A percentile compares a stretch with the other conserved stretches of the same genome.
Conservation (phyloP, 441 rosid species). For the Pelargonium exstipulatum region DNA sequence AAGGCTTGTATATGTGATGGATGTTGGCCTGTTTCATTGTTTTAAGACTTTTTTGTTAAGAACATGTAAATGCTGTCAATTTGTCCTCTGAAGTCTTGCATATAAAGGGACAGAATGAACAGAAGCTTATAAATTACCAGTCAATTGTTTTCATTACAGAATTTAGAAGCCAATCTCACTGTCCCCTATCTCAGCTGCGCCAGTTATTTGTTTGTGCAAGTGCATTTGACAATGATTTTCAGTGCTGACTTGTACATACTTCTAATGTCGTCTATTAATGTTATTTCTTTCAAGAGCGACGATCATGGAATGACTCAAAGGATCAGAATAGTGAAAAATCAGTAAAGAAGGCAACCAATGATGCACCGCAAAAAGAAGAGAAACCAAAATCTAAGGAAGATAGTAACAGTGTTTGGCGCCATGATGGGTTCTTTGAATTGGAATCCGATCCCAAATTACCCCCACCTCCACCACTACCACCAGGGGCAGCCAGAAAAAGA, state of each 20-base stretch:
- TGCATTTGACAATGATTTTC: no score
- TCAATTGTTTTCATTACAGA: background rate
- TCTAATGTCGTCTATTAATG: no score
- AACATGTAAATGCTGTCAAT: background rate
- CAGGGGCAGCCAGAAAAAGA: constrained; percentile 48
- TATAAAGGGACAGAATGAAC: background rate
- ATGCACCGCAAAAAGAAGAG: constrained; percentile 37
- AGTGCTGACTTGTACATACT: no score
- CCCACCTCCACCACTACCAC: constrained; percentile 10
- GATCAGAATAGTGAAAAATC: constrained; percentile 39
- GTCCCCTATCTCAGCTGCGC: no score
- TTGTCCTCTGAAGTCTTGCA: background rate
- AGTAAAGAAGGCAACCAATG: constrained; percentile 27
- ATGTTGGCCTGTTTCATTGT: no score
- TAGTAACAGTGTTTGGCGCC: constrained; percentile 45
- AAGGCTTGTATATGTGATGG: background rate
- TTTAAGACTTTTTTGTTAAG: no score
- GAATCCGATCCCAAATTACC: constrained; percentile 34
- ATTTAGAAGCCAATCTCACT: no score
- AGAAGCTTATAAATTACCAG: background rate
- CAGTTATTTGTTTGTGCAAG: no score
- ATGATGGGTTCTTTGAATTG: constrained; percentile 54
- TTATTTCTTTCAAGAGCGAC: constrained; percentile 39
- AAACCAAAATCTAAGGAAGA: constrained; percentile 36
- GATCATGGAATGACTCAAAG: constrained; percentile 52